Base-by-base conservation (phyloP, 2,329 filamentous ascomycete genomes). In the Pseudogymnoascus sp. region DNA sequence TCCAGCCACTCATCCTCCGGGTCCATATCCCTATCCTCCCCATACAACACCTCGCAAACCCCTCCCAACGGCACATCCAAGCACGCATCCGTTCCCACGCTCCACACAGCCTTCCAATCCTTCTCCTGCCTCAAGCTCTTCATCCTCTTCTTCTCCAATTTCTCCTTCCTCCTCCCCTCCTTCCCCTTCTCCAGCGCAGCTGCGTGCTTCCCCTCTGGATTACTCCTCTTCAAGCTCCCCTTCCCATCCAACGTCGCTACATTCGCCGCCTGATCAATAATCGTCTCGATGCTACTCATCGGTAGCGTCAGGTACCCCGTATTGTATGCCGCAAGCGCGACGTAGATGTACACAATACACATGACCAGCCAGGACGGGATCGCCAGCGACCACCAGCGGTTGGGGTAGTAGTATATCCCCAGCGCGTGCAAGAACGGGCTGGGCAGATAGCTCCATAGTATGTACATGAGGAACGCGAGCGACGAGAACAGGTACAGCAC, bases 341-440 rank as follows among this genome's bases (percentile, higher is more conserved):
- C 86, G 77, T 96, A 99, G 67, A 97, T 96, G 77, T 96, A 99
- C 26, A 95, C 83, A 36, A 97, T 81, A 54, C 87, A 78, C 83
- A 95, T 93, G 63, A 97, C 93, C 34, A 97, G 80, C 80, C 92
- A 97, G 5, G 90, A 88, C 0, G 95, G 95, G 12, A 97, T 86
- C 1, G 95, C 95, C 18, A 99, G 83, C 59, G 90, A 91, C 95
- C 95, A 99, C 95, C 95, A 99, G 59, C 95, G 86, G 75, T 97
- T 92, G 1, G 95, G 95, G 71, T 97, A 99, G 80, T 97, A 97
- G 77, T 92, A 88, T 64, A 99, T 96, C 18, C 95, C 93, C 64
- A 99, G 83, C 65, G 91, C 91, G 74, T 96, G 92, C 47, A 99
- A 82, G 74, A 97, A 92, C 0, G 93, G 92, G 23, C 89, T 91